A percentile compares a stretch with the other conserved stretches of the same genome.
Evolutionary conservation across 2,329 filamentous ascomycete species (phyloP).

Genomic region (Alternaria atra): DNA sequence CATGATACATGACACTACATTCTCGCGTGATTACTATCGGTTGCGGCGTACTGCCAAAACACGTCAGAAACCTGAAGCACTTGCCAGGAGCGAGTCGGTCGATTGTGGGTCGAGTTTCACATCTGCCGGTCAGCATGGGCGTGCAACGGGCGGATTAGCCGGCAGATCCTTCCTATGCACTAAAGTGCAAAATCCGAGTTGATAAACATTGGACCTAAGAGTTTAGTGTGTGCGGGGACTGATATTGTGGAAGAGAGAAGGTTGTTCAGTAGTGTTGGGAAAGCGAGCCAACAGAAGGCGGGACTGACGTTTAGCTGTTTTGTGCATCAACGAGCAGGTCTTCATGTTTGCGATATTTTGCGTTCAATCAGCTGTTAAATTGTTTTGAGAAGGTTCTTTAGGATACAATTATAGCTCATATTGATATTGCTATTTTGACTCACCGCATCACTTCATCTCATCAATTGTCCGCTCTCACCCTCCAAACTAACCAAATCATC

Average conservation of each 20-base stretch:
- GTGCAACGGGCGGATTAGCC: neutral
- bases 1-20: neutral
- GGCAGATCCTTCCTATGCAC: neutral
- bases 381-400: neutral
- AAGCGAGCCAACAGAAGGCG: neutral
- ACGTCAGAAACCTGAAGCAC: constrained; percentile 28
- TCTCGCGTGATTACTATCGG: constrained; percentile 21
- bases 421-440: neutral
- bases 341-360: no score
- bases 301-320: neutral
- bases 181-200: neutral
- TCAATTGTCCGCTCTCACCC: neutral
- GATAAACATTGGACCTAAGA: neutral
- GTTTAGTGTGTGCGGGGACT: neutral
- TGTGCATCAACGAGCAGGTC: neutral
- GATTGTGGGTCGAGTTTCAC: constrained; percentile 44
- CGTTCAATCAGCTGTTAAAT: neutral
- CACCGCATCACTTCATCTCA: neutral
- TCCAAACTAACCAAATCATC: constrained; percentile 36
- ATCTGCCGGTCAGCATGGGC: neutral
- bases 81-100: constrained; percentile 11
- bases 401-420: neutral
- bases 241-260: neutral
- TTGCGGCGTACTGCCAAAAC: constrained; percentile 19
- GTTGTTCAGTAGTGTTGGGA: neutral